Evolutionary conservation across 306 rosid genomes (phyloP), one percentile per base, ranked within the genome.

Genomic region (Cucurbita maxima): DNA sequence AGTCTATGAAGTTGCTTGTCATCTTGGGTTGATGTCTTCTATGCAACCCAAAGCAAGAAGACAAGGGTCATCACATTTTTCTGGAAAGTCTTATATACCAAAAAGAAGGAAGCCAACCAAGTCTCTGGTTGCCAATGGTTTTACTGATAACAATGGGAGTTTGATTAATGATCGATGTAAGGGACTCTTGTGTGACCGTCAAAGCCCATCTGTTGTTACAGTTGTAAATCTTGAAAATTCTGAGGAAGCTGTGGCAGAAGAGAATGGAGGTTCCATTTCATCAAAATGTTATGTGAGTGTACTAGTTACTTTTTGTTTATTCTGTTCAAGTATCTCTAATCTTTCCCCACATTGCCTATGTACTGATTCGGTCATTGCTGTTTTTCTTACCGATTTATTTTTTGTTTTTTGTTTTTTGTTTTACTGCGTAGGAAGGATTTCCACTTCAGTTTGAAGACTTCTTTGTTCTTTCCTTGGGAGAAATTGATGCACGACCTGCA

Each of bases 371-470:
- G 41, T 50, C 25, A 70, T 58, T 63, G 71, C 63, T 78, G 38
- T 48, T 73, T 73, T 64, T 53, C 44, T 69, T 67, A 68, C 82
- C 85, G 81, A 83, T 67, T 80, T 50, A 81, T 58, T 75, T 30
- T 30, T 30, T 30, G 34, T 30, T 30, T 22, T 22, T 22, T 22
- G 25, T 22, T 22, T 30, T 72, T 13, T 82, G 71, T 79, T 77
- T 78, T 83, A 54, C 78, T 52, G 80, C 84, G 54, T 89, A 95
- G 99, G 90, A 86, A 74, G 95, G 87, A 71, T 85, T 95, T 86
- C 97, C 99, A 51, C 70, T 95, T 80, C 96, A 88, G 82, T 91
- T 91, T 79, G 89, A 84, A 84, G 97, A 95, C 76, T 95, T 95
- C 72, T 87, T 83, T 86, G 83, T 91, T 78, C 91, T 95, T 82